Evolutionary conservation across 1,139 yeast species (phyloP), one percentile per base, ranked within the genome.

Genomic region (Suhomyces taliae): DNA sequence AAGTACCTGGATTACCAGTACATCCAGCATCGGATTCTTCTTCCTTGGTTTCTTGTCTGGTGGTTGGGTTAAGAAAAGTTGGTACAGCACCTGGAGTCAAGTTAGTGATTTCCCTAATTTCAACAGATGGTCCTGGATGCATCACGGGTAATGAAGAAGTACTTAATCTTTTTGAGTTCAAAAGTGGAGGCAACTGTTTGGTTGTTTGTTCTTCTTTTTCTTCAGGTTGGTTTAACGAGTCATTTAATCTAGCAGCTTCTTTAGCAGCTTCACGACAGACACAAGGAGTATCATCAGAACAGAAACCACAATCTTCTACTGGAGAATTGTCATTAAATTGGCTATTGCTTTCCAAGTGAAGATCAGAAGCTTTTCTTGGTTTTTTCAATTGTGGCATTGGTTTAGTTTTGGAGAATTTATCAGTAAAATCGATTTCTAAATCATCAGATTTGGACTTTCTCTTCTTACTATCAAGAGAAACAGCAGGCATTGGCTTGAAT

Each of bases 201-300:
- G 39, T 10, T 14, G 61, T 52, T 12, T 52, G 48, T 34, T 51
- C 60, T 8, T 57, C 64, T 15, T 53, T 58, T 31, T 59, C 64
- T 5, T 34, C 27, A 8, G 26, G 34, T n/a, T 57, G 54, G 14
- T 61, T 58, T 39, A 73, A 61, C 1, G 68, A 56, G 35, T 61
- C 60, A 42, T 64, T 67, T 42, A 74, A 57, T 35, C 66, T 56
- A 1, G 78, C 79, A 2, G 79, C 79, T 55, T 83, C 88, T 55
- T 78, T 78, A 1, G 85, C 90, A 8, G 91, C 87, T 60, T 86
- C 97, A 32, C 93, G 81, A 65, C 98, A 91, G 3, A 91, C 88
- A 67, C 98, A 91, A 6, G 96, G 95, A 0, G 96, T 85, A 53
- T 86, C 95, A 57, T 87, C 96, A 1, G 96, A 82, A 61, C 98